phyloP scores from a whole-genome alignment of 768 basidiomycete genomes.

The Lactarius indigo region DNA sequence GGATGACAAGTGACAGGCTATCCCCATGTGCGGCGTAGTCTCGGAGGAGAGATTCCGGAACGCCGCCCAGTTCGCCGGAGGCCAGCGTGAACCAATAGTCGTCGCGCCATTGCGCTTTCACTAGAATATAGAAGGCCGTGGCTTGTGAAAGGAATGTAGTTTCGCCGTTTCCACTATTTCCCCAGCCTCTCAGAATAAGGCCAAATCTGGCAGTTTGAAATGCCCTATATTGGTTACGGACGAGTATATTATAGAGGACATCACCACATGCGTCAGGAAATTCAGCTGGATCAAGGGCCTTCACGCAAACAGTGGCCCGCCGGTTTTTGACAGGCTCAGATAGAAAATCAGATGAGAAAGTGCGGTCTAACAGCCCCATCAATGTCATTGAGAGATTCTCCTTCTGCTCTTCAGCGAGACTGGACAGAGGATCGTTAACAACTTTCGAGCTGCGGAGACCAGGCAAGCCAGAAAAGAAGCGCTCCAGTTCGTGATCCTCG shows the following conservation, averaged over 20 bases:
- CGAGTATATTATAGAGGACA: background rate
- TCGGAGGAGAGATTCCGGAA: background rate
- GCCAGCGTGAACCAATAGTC: background rate
- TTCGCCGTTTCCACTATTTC: background rate
- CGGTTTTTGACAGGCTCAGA: background rate
- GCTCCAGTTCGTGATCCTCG: background rate
- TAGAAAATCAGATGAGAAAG: background rate
- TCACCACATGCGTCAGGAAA: background rate
- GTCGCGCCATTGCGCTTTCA: background rate
- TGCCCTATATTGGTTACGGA: background rate
- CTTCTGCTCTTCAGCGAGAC: background rate
- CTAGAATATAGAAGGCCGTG: background rate
- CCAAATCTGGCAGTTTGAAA: background rate
- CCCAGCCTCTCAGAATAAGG: background rate
- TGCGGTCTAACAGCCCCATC: background rate
- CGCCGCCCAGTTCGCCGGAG: background rate
- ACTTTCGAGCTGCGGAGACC: background rate
- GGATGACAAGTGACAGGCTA: background rate
- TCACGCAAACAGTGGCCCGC: background rate
- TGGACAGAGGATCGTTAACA: background rate
- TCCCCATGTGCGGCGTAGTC: background rate
- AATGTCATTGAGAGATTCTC: background rate
- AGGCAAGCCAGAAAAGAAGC: background rate
- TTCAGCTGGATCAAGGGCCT: background rate
- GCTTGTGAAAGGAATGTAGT: background rate